Evolutionary conservation across 202 grass and related monocot species (phyloP).

Genomic region (Cymbopogon flexuosus): DNA sequence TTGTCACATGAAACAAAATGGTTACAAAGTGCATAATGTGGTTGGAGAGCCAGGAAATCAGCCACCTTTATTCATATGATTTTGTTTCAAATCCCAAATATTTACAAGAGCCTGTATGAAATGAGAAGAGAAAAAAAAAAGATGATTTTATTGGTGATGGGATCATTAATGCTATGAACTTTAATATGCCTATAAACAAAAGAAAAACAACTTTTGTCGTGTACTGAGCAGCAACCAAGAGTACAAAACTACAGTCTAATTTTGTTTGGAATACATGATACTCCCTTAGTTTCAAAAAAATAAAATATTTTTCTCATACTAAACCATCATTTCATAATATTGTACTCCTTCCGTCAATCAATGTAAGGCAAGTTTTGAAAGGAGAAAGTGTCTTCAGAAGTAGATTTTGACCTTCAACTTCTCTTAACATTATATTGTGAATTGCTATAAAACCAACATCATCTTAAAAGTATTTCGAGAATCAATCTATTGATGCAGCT

Average conservation of each 20-base stretch:
- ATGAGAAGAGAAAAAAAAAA: conserved; percentile 14
- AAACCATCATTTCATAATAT: background rate
- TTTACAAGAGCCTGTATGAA: background rate
- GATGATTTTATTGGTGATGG: background rate
- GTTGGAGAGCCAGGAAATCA: background rate
- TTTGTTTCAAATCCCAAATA: conserved; percentile 13
- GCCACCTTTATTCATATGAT: background rate
- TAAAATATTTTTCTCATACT: too few relatives aligned
- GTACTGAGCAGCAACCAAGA: background rate
- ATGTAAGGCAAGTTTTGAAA: background rate
- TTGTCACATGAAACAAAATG: conserved; percentile 3
- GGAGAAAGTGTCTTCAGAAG: background rate
- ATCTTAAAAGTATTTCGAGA: background rate
- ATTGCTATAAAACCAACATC: background rate
- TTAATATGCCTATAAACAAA: conserved; percentile 4
- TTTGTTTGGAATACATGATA: background rate
- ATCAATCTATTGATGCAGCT: background rate
- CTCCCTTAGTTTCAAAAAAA: background rate
- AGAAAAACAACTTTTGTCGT: background rate
- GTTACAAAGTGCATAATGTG: background rate
- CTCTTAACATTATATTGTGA: background rate
- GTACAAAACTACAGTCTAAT: background rate
- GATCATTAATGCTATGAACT: conserved; percentile 3
- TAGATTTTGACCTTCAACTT: background rate
- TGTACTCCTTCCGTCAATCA: background rate